Conservation (phyloP, 1,284 basidiomycete genomes). For the Marasmius oreades region DNA sequence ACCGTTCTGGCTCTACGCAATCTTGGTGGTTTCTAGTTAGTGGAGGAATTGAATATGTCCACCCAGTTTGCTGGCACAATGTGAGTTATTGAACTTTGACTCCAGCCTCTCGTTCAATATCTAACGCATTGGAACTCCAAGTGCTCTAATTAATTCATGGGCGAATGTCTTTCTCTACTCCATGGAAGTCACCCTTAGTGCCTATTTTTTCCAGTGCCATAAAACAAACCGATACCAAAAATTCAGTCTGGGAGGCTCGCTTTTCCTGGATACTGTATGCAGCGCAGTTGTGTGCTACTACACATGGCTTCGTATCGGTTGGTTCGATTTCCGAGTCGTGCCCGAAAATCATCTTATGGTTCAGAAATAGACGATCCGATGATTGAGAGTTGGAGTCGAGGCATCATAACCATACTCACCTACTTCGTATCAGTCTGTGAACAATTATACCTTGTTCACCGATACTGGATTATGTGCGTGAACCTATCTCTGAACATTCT, state of each 20-base stretch:
- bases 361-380: not conserved
- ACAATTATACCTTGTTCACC: constrained; percentile 8
- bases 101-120: too few relatives aligned
- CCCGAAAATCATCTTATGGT: not conserved
- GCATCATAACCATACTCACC: constrained; percentile 4
- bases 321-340: not conserved
- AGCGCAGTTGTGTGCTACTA: constrained; percentile 5
- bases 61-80: too few relatives aligned
- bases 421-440: constrained; percentile 1
- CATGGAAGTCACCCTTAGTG: too few relatives aligned
- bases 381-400: not conserved
- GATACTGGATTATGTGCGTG: constrained; percentile 8
- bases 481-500: not conserved
- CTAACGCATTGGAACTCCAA: too few relatives aligned
- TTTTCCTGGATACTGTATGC: constrained; percentile 5
- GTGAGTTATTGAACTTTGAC: too few relatives aligned
- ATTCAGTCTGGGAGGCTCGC: constrained; percentile 3
- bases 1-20: too few relatives aligned
- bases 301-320: constrained; percentile 2
- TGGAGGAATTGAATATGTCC: too few relatives aligned
- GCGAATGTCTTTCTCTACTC: too few relatives aligned
- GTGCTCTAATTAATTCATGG: too few relatives aligned
- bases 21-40: too few relatives aligned
- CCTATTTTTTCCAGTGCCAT: not conserved
- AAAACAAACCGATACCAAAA: not conserved